Conservation (phyloP, 2,329 filamentous ascomycete species). For the Sporothrix euskadiensis region DNA sequence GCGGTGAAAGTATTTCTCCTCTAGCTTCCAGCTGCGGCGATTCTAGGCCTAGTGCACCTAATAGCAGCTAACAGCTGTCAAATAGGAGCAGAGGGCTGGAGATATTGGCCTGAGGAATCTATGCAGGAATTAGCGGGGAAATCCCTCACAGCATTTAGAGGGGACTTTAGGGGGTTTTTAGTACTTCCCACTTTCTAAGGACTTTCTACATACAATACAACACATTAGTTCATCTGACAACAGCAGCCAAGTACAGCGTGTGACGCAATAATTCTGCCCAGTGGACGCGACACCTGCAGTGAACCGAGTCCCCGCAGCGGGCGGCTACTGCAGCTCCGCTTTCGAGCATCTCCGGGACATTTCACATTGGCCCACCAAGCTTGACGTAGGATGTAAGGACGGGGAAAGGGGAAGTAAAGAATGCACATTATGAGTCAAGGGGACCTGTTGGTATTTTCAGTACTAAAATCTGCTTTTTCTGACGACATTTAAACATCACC, state of each 20-base stretch:
- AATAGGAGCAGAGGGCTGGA: too few relatives aligned
- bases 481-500: neutral
- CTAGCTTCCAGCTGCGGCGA: neutral
- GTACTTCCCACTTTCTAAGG: too few relatives aligned
- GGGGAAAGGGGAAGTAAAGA: neutral
- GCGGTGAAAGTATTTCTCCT: conserved; percentile 21
- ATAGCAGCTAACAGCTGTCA: neutral
- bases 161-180: too few relatives aligned
- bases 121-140: too few relatives aligned
- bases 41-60: neutral
- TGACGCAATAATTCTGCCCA: neutral
- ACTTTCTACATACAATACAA: too few relatives aligned
- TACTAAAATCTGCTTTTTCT: neutral
- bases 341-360: neutral
- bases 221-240: too few relatives aligned
- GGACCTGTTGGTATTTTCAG: neutral
- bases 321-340: conserved; percentile 2
- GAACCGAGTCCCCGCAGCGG: neutral
- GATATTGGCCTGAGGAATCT: too few relatives aligned
- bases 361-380: neutral
- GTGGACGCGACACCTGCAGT: neutral
- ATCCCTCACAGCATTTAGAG: too few relatives aligned
- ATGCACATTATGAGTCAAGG: neutral
- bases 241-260: neutral
- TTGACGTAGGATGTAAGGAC: neutral